Conservation (phyloP, 306 rosid genomes). For the Betula pendula region DNA sequence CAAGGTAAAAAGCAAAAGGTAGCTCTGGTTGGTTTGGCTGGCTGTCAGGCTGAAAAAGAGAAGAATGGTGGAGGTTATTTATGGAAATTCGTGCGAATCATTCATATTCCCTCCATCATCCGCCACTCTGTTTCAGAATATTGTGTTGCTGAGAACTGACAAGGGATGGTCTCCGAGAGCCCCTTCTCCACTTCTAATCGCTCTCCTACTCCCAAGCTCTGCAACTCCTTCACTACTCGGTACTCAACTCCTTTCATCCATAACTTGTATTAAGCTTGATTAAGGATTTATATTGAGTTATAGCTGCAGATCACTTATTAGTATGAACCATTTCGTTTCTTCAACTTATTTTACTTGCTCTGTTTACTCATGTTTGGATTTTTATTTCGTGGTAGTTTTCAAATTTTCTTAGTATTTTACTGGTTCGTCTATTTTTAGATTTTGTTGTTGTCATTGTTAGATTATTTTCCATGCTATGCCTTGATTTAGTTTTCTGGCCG, state of each 20-base stretch:
- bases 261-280: background rate
- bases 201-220: slow-evolving; percentile 62
- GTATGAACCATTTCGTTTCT: background rate
- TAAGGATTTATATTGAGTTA: no score
- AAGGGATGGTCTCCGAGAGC: slow-evolving; percentile 62
- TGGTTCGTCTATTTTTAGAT: background rate
- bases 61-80: slow-evolving; percentile 5
- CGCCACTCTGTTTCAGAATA: background rate
- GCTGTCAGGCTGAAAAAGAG: slow-evolving; percentile 3
- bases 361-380: background rate
- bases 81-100: background rate
- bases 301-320: background rate
- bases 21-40: background rate
- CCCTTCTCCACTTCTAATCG: slow-evolving; percentile 51
- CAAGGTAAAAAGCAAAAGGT: slow-evolving; percentile 22
- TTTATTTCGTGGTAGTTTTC: background rate
- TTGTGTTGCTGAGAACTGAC: background rate
- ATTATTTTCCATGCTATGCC: no score
- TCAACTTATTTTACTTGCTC: background rate
- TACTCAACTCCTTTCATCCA: slow-evolving; percentile 26
- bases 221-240: slow-evolving; percentile 84
- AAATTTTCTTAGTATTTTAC: background rate
- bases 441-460: background rate
- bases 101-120: slow-evolving; percentile 13
- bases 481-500: no score